phyloP scores from a whole-genome alignment of 768 basidiomycete species.

The Gelatoporia subvermispora region DNA sequence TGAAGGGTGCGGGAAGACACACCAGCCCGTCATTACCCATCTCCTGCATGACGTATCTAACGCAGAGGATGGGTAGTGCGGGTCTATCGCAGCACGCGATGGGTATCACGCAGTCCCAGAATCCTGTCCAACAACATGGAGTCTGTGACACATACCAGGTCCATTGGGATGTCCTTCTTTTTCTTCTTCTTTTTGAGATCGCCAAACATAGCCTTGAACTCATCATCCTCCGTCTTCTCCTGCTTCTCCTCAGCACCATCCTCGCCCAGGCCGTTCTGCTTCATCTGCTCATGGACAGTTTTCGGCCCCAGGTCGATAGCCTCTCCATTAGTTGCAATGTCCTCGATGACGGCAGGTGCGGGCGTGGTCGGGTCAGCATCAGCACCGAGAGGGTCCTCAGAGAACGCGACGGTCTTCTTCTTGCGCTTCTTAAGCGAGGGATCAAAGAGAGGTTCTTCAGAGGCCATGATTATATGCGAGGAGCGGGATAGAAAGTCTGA shows the following conservation, averaged over 20 bases:
- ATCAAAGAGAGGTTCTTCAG: constrained; percentile 78
- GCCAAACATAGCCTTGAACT: constrained; percentile 80
- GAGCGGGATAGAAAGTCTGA: neutral
- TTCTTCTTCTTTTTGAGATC: constrained; percentile 92
- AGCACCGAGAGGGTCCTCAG: constrained; percentile 34
- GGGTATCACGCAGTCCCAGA: too few relatives aligned
- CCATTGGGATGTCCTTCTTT: constrained; percentile 78
- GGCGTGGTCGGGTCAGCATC: constrained; percentile 67
- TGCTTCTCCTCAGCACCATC: constrained; percentile 28
- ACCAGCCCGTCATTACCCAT: too few relatives aligned
- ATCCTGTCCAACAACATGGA: neutral
- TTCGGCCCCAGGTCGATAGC: constrained; percentile 71
- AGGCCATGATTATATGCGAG: constrained; percentile 37
- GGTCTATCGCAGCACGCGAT: too few relatives aligned
- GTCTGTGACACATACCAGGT: constrained; percentile 48
- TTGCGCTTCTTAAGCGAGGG: constrained; percentile 44
- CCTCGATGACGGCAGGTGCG: constrained; percentile 68
- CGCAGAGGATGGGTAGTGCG: too few relatives aligned
- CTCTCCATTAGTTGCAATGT: constrained; percentile 64
- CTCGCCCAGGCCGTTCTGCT: constrained; percentile 34
- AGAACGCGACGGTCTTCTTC: constrained; percentile 45
- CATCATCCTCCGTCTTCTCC: constrained; percentile 63
- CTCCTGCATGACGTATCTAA: too few relatives aligned
- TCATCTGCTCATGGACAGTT: constrained; percentile 75
- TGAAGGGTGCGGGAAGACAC: constrained; percentile 2